phyloP scores from a whole-genome alignment of 176 grass and related monocot genomes.

The Pharus latifolius region DNA sequence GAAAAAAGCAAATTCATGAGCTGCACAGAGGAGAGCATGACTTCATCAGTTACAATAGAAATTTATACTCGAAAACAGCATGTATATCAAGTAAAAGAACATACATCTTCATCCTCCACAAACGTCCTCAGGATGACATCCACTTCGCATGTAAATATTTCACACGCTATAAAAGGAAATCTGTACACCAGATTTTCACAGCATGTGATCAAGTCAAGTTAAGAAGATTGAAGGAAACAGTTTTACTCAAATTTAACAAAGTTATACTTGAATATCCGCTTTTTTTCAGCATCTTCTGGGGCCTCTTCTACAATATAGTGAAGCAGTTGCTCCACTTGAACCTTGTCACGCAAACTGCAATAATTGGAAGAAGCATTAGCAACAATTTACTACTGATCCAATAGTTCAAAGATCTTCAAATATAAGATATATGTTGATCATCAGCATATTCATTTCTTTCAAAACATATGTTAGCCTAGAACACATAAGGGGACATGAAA shows the following conservation, averaged over 20 bases:
- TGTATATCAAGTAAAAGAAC: conserved; percentile 8
- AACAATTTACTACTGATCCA: background rate
- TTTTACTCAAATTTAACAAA: background rate
- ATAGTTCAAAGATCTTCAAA: background rate
- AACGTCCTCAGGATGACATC: conserved; percentile 94
- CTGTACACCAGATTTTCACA: conserved; percentile 28
- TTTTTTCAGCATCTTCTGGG: conserved; percentile 84
- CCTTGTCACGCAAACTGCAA: conserved; percentile 74
- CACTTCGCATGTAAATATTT: conserved; percentile 98
- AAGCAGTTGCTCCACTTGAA: conserved; percentile 76
- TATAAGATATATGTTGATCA: background rate
- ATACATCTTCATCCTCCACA: conserved; percentile 88
- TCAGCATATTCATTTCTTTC: too few relatives aligned
- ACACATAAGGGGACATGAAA: background rate
- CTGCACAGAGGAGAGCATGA: conserved; percentile 34
- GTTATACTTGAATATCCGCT: conserved; percentile 68
- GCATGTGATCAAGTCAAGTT: conserved; percentile 3
- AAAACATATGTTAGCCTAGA: too few relatives aligned
- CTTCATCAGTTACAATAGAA: conserved; percentile 6
- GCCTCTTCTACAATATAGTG: conserved; percentile 76
- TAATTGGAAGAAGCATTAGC: conserved; percentile 11
- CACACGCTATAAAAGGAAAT: conserved; percentile 99
- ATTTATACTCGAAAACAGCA: background rate
- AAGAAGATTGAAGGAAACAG: background rate
- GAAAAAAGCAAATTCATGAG: conserved; percentile 90